Conservation (phyloP, 2,329 filamentous ascomycete genomes). For the Blastomyces emzantsi region DNA sequence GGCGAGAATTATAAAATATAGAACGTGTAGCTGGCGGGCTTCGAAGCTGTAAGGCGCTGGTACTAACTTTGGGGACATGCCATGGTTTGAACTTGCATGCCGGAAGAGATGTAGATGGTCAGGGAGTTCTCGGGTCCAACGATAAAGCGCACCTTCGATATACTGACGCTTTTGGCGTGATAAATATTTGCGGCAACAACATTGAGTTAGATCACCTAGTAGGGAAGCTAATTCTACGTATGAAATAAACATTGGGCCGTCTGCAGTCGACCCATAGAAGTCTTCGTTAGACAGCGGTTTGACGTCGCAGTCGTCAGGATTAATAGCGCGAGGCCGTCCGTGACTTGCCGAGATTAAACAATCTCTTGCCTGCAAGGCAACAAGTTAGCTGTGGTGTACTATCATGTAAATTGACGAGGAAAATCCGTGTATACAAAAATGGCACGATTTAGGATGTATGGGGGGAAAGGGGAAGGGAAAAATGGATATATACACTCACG, state of each 20-base stretch:
- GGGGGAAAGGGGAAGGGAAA: not conserved
- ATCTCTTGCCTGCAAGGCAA: constrained; percentile 26
- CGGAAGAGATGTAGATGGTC: constrained; percentile 22
- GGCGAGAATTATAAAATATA: constrained; percentile 34
- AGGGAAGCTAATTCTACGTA: constrained; percentile 36
- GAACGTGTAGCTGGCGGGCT: constrained; percentile 31
- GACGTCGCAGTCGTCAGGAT: constrained; percentile 33
- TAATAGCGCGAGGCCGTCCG: constrained; percentile 34
- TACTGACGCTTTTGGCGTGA: constrained; percentile 20
- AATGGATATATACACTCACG: constrained; percentile 22
- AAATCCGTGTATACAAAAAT: not conserved
- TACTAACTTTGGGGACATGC: constrained; percentile 11
- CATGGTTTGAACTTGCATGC: constrained; percentile 11
- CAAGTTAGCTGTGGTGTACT: not conserved
- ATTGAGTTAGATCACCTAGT: constrained; percentile 25
- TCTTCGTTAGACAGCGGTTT: constrained; percentile 28
- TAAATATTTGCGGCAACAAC: constrained; percentile 21
- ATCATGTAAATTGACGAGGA: not conserved
- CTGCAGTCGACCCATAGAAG: constrained; percentile 24
- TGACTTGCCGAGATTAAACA: constrained; percentile 36
- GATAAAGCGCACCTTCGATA: constrained; percentile 24
- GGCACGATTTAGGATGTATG: not conserved
- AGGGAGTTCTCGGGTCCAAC: constrained; percentile 32
- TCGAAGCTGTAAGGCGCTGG: constrained; percentile 29
- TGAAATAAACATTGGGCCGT: constrained; percentile 30